phyloP scores from a whole-genome alignment of 768 basidiomycete species.

The Steccherinum ochraceum region DNA sequence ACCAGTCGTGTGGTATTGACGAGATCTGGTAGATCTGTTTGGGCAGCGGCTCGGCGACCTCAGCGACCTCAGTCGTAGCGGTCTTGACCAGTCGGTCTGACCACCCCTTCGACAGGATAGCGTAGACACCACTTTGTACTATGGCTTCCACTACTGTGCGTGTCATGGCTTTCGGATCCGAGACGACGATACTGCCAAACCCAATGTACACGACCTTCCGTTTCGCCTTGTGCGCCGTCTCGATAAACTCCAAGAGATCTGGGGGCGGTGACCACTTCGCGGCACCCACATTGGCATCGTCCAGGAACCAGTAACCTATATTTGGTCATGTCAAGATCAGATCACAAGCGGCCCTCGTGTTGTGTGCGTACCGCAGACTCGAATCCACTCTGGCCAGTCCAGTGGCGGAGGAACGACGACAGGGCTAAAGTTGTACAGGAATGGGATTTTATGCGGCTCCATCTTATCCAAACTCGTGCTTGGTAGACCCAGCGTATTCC shows the following conservation, averaged over 20 bases:
- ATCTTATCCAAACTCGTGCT: constrained; percentile 90
- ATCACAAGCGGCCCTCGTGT: not conserved
- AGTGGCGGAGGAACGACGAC: constrained; percentile 85
- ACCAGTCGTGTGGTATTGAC: constrained; percentile 92
- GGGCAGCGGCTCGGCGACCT: constrained; percentile 66
- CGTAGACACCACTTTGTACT: constrained; percentile 77
- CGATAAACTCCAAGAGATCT: constrained; percentile 77
- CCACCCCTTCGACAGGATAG: constrained; percentile 97
- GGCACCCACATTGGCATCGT: constrained; percentile 83
- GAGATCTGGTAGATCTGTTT: constrained; percentile 78
- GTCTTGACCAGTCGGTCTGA: constrained; percentile 80
- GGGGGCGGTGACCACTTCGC: constrained; percentile 87
- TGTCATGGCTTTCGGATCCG: constrained; percentile 91
- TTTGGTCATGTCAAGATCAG: constrained; percentile 1
- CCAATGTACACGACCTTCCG: constrained; percentile 98
- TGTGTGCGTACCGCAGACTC: constrained; percentile 62
- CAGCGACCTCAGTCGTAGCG: constrained; percentile 39
- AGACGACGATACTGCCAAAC: constrained; percentile 95
- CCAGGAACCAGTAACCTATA: constrained; percentile 94
- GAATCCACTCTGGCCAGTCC: constrained; percentile 99
- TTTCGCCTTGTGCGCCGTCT: constrained; percentile 59
- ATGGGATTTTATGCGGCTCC: constrained; percentile 96
- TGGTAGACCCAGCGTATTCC: constrained; percentile 65
- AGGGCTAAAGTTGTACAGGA: constrained; percentile 96
- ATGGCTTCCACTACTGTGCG: constrained; percentile 87